Conservation (phyloP, 495 filamentous ascomycete species). For the Penicillium antarcticum region DNA sequence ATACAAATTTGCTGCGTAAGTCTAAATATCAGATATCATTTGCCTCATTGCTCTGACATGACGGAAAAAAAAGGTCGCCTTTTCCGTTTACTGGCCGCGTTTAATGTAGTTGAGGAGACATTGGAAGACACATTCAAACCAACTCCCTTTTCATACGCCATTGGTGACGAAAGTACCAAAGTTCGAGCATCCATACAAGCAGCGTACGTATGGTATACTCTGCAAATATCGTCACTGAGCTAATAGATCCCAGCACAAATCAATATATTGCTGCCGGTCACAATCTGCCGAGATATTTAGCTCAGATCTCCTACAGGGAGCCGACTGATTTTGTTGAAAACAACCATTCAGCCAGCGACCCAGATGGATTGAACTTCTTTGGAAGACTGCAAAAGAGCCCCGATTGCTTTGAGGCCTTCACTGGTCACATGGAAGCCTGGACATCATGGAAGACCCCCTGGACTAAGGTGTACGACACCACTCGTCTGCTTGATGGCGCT, state of each 20-base stretch:
- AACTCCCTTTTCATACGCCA: conserved; percentile 33
- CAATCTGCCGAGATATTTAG: conserved; percentile 34
- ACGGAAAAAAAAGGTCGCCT: conserved; percentile 31
- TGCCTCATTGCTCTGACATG: not conserved
- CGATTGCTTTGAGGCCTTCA: conserved; percentile 29
- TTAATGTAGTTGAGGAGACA: conserved; percentile 35
- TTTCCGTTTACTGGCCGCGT: conserved; percentile 38
- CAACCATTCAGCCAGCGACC: conserved; percentile 31
- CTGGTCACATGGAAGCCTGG: conserved; percentile 38
- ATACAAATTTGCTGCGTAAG: conserved; percentile 26
- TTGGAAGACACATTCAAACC: conserved; percentile 30
- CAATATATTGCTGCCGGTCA: conserved; percentile 22
- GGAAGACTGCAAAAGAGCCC: conserved; percentile 29
- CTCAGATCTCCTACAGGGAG: conserved; percentile 34
- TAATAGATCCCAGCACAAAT: conserved; percentile 14
- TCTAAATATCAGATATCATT: not conserved
- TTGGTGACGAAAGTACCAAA: conserved; percentile 33
- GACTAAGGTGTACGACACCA: conserved; percentile 32
- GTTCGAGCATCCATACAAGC: conserved; percentile 32
- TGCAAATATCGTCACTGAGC: not conserved
- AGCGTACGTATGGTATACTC: conserved; percentile 21
- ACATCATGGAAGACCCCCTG: conserved; percentile 29
- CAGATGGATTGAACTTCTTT: conserved; percentile 34
- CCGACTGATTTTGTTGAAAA: conserved; percentile 25
- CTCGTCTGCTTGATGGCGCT: conserved; percentile 15